Conservation (phyloP, 1,284 basidiomycete genomes). For the Trametes polyzona region DNA sequence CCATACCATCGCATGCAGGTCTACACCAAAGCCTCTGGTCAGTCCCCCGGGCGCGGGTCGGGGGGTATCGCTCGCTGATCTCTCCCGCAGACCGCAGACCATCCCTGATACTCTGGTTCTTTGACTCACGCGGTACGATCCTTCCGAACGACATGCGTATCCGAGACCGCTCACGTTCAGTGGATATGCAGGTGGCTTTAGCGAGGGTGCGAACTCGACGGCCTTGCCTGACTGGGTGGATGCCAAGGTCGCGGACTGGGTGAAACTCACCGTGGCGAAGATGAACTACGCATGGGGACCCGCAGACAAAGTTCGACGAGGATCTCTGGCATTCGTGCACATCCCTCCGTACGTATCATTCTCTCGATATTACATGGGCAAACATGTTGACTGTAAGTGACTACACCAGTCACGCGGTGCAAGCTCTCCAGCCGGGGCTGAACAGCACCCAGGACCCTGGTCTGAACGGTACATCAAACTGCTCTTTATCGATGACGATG, state of each 20-base stretch:
- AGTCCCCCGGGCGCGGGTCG: too few relatives aligned
- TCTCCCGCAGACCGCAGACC: slow-evolving; percentile 48
- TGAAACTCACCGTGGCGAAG: slow-evolving; percentile 49
- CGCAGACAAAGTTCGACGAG: slow-evolving; percentile 42
- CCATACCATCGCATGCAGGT: not conserved
- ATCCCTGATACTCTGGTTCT: slow-evolving; percentile 67
- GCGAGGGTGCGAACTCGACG: slow-evolving; percentile 44
- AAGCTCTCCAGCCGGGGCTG: slow-evolving; percentile 51
- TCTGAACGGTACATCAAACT: slow-evolving; percentile 53
- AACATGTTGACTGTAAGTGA: too few relatives aligned
- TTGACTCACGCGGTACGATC: slow-evolving; percentile 66
- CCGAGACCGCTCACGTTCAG: not conserved
- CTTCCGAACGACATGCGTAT: not conserved
- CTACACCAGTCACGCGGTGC: slow-evolving; percentile 56
- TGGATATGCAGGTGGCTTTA: slow-evolving; percentile 49
- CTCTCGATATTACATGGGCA: not conserved
- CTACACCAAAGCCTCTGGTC: slow-evolving; percentile 14
- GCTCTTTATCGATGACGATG: too few relatives aligned
- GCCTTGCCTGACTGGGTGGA: slow-evolving; percentile 71
- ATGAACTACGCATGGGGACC: slow-evolving; percentile 67
- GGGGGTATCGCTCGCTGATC: too few relatives aligned
- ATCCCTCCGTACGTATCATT: slow-evolving; percentile 49
- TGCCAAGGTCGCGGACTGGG: slow-evolving; percentile 61
- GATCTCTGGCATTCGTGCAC: slow-evolving; percentile 70
- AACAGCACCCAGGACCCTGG: slow-evolving; percentile 59